Evolutionary conservation across 1,284 basidiomycete species (phyloP).

Genomic region (Ustilago tritici): DNA sequence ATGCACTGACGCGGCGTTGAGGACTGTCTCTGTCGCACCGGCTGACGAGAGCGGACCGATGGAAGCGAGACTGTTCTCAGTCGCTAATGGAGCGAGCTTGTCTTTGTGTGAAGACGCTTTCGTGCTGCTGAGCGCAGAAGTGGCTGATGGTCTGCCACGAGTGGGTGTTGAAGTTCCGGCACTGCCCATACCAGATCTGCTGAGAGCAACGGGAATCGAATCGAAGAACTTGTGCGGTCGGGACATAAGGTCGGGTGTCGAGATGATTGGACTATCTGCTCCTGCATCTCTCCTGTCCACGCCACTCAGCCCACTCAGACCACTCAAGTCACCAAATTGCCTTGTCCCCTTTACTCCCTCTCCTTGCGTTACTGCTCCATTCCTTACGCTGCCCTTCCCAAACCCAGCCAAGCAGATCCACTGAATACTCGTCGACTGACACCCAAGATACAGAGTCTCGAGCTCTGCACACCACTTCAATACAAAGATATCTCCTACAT

Average conservation of each 20-base stretch:
- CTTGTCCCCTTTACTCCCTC: no score
- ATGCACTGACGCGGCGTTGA: conserved; percentile 30
- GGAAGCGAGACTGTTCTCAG: not conserved
- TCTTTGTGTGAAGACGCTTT: not conserved
- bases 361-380: not conserved
- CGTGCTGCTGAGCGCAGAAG: not conserved
- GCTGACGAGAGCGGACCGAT: conserved; percentile 18
- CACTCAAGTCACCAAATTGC: not conserved
- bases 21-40: conserved; percentile 30
- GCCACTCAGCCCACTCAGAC: not conserved
- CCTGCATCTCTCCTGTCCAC: not conserved
- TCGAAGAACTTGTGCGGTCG: conserved; percentile 68
- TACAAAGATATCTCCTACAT: conserved; percentile 86
- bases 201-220: conserved; percentile 68
- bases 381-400: conserved; percentile 5
- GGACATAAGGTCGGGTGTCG: conserved; percentile 38
- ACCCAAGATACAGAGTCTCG: conserved; percentile 83
- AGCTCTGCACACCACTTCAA: conserved; percentile 81
- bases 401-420: conserved; percentile 51
- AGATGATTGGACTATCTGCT: conserved; percentile 45
- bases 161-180: conserved; percentile 36
- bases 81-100: not conserved
- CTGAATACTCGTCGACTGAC: conserved; percentile 80
- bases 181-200: conserved; percentile 39
- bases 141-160: conserved; percentile 8